Evolutionary conservation across 768 basidiomycete species (phyloP), one percentile per base, ranked within the genome.

Genomic region (Suillus placidus): DNA sequence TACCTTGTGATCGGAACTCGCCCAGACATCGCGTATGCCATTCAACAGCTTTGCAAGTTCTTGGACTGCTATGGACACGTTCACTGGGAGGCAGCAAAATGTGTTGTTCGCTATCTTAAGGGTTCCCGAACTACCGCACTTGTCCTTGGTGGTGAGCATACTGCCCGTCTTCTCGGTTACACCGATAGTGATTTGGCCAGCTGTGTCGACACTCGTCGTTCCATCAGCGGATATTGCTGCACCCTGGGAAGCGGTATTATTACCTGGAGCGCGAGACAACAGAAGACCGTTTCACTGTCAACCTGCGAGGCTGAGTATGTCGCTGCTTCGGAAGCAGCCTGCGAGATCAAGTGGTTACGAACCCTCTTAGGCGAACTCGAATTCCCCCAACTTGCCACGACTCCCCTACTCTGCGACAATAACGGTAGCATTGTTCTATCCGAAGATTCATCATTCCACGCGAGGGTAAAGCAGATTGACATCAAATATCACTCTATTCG

Each of bases 291-390:
- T 30, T 70, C 84, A 0, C 68, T 75, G 0, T 85, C 81, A 0
- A 81, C 78, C 0, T 75, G 73, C 4, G 81, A 85, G 67, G 79
- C 81, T 0, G 83, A 85, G 72, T 84, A 82, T 69, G 74, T 82
- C 16, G 80, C 80, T 0, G 67, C 71, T 0, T 62, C 73, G 0
- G 73, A 81, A 40, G 77, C 77, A 77, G 58, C n/a, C n/a, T n/a
- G n/a, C n/a, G 76, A 83, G 66, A 74, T 71, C 2, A 16, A 81
- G 4, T 84, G 82, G 82, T 64, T 79, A 7, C 67, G 67, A 0
- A 60, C 60, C 6, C 66, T 77, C 4, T 35, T 76, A 9, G 6
- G 54, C 2, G 71, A 75, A 61, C 57, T 38, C 45, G 32, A 34
- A 1, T 72, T 6, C 61, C 71, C 12, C 23, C 64, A 35, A 57